Evolutionary conservation across 257 asterid species (phyloP).

Genomic region (Gynochthodes officinalis): DNA sequence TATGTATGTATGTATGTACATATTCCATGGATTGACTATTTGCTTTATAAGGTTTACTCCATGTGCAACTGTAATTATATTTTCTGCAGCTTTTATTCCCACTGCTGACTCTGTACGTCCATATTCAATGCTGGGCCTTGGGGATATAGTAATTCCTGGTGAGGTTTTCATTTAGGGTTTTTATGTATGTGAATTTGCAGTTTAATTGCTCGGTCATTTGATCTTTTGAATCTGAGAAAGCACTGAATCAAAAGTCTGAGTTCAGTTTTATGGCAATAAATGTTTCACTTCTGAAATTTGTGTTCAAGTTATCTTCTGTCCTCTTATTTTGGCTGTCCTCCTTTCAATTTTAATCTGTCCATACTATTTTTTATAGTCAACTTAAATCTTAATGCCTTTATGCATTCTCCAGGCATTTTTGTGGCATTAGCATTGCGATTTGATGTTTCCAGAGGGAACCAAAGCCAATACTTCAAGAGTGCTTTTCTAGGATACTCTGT

Average conservation of each 20-base stretch:
- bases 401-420: slow-evolving; percentile 69
- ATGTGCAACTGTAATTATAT: background rate
- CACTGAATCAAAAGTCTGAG: background rate
- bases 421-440: slow-evolving; percentile 93
- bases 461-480: slow-evolving; percentile 75
- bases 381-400: background rate
- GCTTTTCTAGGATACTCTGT: slow-evolving; percentile 76
- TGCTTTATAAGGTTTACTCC: background rate
- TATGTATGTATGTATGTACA: too few relatives aligned
- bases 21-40: background rate
- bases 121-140: slow-evolving; percentile 98
- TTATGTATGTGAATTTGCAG: background rate
- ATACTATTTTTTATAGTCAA: background rate
- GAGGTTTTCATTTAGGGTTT: background rate
- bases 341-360: background rate
- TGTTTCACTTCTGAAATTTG: background rate
- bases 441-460: slow-evolving; percentile 88
- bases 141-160: slow-evolving; percentile 99
- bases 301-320: background rate
- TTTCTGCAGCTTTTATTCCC: slow-evolving; percentile 90
- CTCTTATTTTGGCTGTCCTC: background rate
- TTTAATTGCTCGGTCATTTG: background rate
- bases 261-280: background rate
- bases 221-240: background rate
- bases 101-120: slow-evolving; percentile 81